These are phyloP conservation scores for Nothophaeocryptopus gaeumannii DNA, from an alignment of 2,329 filamentous ascomycete species.

Conservation along the genomic window DNA sequence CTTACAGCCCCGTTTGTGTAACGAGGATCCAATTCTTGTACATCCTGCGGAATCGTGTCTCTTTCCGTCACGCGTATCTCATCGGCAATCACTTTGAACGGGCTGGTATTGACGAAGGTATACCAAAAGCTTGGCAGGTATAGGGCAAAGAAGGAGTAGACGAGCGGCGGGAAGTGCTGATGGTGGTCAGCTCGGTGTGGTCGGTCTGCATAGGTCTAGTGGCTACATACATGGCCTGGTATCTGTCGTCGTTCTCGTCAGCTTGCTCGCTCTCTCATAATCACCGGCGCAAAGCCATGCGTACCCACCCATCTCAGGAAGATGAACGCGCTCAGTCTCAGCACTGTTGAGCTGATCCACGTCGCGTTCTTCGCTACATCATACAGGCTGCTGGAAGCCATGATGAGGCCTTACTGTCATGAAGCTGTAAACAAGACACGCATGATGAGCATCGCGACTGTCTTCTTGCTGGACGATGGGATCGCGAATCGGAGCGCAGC, in stretches of 20 bases:
- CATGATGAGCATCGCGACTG: too few species aligned
- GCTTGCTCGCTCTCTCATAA: neutral
- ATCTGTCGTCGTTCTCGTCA: constrained; percentile 28
- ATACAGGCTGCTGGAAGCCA: constrained; percentile 3
- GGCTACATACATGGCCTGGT: constrained; percentile 36
- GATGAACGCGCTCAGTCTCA: constrained; percentile 32
- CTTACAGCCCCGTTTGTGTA: constrained; percentile 33
- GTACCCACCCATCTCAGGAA: constrained; percentile 38
- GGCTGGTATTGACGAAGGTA: constrained; percentile 28
- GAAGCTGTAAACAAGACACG: too few species aligned
- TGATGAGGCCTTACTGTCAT: neutral
- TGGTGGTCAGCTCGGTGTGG: constrained; percentile 22
- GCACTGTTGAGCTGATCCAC: constrained; percentile 26
- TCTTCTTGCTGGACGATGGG: too few species aligned
- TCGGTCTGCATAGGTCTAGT: neutral
- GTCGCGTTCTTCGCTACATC: constrained; percentile 19
- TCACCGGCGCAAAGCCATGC: constrained; percentile 21
- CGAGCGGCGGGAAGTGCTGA: constrained; percentile 33
- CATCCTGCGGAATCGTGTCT: constrained; percentile 36
- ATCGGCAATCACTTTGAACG: constrained; percentile 35
- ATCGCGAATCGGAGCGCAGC: too few species aligned
- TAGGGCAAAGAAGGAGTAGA: constrained; percentile 41
- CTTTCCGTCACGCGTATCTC: constrained; percentile 39
- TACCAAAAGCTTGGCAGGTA: constrained; percentile 45
- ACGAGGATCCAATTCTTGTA: constrained; percentile 19